Conservation (phyloP, 1,284 basidiomycete genomes). For the Papiliotrema flavescens region DNA sequence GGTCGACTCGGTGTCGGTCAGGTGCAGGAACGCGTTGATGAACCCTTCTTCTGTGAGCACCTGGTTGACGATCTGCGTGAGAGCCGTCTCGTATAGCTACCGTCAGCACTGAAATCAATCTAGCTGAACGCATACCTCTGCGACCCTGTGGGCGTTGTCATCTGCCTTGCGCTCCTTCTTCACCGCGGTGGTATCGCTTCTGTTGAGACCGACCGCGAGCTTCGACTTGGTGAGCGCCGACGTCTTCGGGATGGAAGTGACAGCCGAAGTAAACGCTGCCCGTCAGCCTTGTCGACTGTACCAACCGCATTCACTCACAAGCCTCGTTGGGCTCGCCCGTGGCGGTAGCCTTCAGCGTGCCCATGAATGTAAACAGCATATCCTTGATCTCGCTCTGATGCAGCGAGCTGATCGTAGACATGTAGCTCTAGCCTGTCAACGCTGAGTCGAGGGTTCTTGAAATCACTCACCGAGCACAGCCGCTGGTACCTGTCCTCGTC, state of each 20-base stretch:
- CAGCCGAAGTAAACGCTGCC: constrained; percentile 31
- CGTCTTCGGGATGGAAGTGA: constrained; percentile 17
- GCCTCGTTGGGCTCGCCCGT: constrained; percentile 60
- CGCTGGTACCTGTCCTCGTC: constrained; percentile 78
- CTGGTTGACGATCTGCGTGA: constrained; percentile 72
- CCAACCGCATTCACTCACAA: constrained; percentile 18
- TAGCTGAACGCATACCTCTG: constrained; percentile 57
- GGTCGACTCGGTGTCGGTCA: constrained; percentile 80
- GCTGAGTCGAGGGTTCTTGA: not conserved
- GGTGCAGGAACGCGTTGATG: constrained; percentile 85
- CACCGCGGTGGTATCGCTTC: constrained; percentile 15
- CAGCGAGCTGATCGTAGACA: constrained; percentile 74
- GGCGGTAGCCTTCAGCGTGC: constrained; percentile 60
- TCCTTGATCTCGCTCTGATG: constrained; percentile 75
- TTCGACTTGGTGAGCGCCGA: constrained; percentile 38
- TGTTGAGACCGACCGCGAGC: constrained; percentile 32
- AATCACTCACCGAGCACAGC: constrained; percentile 70
- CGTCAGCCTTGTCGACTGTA: not conserved
- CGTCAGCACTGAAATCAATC: not conserved
- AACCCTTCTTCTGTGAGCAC: constrained; percentile 83
- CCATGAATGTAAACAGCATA: constrained; percentile 61
- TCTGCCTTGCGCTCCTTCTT: constrained; percentile 49
- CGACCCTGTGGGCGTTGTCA: constrained; percentile 20
- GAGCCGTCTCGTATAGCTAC: constrained; percentile 69
- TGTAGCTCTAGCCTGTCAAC: constrained; percentile 66